Evolutionary conservation across 1,284 basidiomycete genomes (phyloP).

Genomic region (Ceratobasidium sp.): DNA sequence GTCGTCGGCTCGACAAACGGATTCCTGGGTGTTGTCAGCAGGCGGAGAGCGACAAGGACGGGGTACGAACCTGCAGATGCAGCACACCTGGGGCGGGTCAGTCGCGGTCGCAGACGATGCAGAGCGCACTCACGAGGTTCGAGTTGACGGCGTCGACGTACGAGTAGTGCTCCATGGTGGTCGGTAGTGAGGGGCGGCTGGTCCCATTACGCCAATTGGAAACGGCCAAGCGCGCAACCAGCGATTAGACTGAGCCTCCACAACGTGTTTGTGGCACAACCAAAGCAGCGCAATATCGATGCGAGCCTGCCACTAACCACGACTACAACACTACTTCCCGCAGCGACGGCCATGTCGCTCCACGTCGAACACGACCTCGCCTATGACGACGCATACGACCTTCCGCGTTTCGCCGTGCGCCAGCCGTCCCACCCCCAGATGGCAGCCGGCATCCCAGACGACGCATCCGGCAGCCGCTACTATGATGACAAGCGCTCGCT

Average conservation of each 20-base stretch:
- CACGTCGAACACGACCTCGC: slow-evolving; percentile 1
- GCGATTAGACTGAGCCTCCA: not conserved
- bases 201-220: not conserved
- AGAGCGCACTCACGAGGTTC: slow-evolving; percentile 51
- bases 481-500: slow-evolving; percentile 60
- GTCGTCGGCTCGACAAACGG: slow-evolving; percentile 77
- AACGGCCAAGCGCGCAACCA: not conserved
- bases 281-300: not conserved
- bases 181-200: not conserved
- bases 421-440: slow-evolving; percentile 36
- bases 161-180: slow-evolving; percentile 34
- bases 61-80: slow-evolving; percentile 76
- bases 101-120: not conserved
- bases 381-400: slow-evolving; percentile 70
- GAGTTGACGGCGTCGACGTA: slow-evolving; percentile 53
- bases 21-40: slow-evolving; percentile 57
- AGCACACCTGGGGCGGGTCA: slow-evolving; percentile 68
- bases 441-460: slow-evolving; percentile 8
- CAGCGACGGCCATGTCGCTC: slow-evolving; percentile 7
- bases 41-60: slow-evolving; percentile 2
- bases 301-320: slow-evolving; percentile 21
- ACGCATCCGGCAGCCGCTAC: slow-evolving; percentile 59
- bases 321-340: not conserved
- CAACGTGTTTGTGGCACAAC: slow-evolving; percentile 17
- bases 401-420: slow-evolving; percentile 63